A percentile compares a stretch with the other conserved stretches of the same genome.
Conservation (phyloP, 2,329 filamentous ascomycete species). For the Hymenotorrendiella dingleyae region DNA sequence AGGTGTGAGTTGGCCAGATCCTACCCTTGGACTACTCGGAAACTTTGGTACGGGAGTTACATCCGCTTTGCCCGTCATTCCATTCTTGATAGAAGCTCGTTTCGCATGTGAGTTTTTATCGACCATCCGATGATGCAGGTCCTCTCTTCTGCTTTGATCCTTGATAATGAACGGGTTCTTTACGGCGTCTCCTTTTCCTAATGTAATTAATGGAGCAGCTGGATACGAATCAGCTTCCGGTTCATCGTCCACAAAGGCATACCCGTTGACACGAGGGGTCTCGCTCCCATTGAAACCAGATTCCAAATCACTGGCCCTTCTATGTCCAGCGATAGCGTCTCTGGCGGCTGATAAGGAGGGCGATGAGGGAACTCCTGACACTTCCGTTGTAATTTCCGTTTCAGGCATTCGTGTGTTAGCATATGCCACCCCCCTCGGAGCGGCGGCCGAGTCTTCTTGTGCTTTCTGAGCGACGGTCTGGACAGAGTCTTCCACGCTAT, state of each 20-base stretch:
- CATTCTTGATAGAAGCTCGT: conserved; percentile 52
- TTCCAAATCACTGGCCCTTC: conserved; percentile 57
- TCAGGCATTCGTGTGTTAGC: conserved; percentile 74
- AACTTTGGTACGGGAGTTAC: conserved; percentile 63
- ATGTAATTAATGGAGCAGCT: conserved; percentile 43
- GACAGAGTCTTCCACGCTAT: conserved; percentile 53
- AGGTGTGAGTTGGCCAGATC: conserved; percentile 57
- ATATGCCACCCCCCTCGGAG: conserved; percentile 72
- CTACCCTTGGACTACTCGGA: conserved; percentile 56
- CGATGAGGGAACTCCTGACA: conserved; percentile 56
- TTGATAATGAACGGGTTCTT: conserved; percentile 77
- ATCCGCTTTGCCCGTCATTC: conserved; percentile 53
- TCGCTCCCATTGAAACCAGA: conserved; percentile 54
- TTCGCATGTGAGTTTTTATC: conserved; percentile 73
- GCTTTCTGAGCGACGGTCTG: conserved; percentile 62
- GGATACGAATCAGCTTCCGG: conserved; percentile 42
- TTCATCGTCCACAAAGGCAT: conserved; percentile 87
- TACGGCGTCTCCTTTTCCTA: conserved; percentile 54
- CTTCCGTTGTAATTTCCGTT: conserved; percentile 33
- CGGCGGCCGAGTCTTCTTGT: conserved; percentile 65
- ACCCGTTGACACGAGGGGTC: conserved; percentile 88
- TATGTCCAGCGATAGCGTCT: conserved; percentile 73
- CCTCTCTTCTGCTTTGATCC: conserved; percentile 70
- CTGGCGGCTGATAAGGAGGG: conserved; percentile 80
- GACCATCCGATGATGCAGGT: conserved; percentile 79